phyloP scores from a whole-genome alignment of 116 monocot species.

The Trichopus zeylanicus region DNA sequence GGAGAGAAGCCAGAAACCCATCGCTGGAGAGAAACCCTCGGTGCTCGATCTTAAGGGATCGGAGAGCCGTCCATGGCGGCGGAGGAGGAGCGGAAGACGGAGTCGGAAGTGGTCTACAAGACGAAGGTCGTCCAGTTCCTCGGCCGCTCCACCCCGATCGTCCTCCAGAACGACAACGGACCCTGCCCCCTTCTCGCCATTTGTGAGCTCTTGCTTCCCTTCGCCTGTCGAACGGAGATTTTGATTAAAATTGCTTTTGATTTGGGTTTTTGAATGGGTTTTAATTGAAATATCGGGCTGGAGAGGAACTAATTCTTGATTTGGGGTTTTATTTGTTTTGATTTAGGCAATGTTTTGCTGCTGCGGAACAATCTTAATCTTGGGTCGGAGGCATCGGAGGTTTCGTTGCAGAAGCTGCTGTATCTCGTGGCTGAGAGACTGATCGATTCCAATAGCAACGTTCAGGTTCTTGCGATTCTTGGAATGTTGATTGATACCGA shows the following conservation, averaged over 20 bases:
- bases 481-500: neutral
- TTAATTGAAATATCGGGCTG: neutral
- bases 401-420: constrained; percentile 71
- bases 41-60: neutral
- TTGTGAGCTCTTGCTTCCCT: constrained; percentile 32
- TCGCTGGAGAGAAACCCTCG: neutral
- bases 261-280: neutral
- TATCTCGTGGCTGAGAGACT: constrained; percentile 74
- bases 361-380: constrained; percentile 64
- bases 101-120: constrained; percentile 42
- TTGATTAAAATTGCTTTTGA: neutral
- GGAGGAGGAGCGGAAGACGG: neutral
- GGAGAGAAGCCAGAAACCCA: no score
- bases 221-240: neutral
- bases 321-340: neutral
- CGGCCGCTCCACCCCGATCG: constrained; percentile 75
- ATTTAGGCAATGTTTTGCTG: constrained; percentile 71
- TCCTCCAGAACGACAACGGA: constrained; percentile 97
- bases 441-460: constrained; percentile 79
- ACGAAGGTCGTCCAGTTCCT: constrained; percentile 80
- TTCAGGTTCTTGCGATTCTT: constrained; percentile 37
- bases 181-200: constrained; percentile 98
- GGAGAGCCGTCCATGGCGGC: neutral
- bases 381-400: constrained; percentile 54
- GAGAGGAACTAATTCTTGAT: neutral